A percentile compares a stretch with the other conserved stretches of the same genome.
Conservation (phyloP, 768 basidiomycete species). For the Mycena pura region DNA sequence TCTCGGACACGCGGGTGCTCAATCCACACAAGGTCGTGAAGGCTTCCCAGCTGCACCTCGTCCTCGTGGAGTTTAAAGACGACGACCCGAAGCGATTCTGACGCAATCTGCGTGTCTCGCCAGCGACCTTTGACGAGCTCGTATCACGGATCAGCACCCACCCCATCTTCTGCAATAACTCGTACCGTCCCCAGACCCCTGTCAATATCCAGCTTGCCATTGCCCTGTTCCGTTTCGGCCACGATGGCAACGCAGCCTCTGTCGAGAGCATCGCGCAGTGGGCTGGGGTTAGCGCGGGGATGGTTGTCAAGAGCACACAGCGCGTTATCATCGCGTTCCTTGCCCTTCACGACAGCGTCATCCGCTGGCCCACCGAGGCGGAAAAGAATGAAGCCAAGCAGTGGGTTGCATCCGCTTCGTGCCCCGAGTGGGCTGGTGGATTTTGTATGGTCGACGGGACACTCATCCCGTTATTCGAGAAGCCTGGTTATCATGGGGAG, state of each 20-base stretch:
- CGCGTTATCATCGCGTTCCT: too few species aligned
- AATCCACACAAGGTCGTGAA: conserved; percentile 25
- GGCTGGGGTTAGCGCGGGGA: too few species aligned
- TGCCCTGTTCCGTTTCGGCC: neutral
- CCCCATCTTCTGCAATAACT: conserved; percentile 34
- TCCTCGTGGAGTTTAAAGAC: conserved; percentile 30
- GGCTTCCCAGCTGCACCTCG: conserved; percentile 29
- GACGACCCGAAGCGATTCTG: conserved; percentile 17
- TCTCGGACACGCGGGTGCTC: conserved; percentile 18
- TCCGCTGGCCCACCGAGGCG: too few species aligned
- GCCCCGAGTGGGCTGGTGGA: too few species aligned
- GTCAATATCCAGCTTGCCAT: conserved; percentile 34
- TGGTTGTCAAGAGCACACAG: too few species aligned
- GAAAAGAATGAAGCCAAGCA: too few species aligned
- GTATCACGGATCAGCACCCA: conserved; percentile 29
- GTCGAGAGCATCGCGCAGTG: neutral
- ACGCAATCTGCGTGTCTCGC: neutral
- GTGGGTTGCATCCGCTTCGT: too few species aligned
- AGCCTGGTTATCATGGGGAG: neutral
- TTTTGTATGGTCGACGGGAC: too few species aligned
- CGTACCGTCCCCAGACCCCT: conserved; percentile 29
- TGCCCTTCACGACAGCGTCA: too few species aligned
- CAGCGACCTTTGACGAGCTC: conserved; percentile 32
- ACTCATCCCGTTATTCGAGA: neutral
- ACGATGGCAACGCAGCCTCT: neutral